phyloP scores from a whole-genome alignment of 805 yeast species.

The Schwanniomyces occidentalis region DNA sequence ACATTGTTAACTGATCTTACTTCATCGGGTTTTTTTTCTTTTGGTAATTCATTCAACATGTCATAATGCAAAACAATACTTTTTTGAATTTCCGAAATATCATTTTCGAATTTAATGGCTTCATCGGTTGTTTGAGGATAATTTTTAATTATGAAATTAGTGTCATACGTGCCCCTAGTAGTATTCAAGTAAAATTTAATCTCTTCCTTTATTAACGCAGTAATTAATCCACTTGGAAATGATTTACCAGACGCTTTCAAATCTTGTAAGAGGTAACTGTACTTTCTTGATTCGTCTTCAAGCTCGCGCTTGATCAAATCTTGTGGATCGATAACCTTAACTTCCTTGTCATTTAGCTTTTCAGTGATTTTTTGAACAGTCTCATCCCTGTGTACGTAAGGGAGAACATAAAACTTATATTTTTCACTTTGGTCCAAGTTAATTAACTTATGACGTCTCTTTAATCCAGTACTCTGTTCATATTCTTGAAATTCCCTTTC shows the following conservation, averaged over 20 bases:
- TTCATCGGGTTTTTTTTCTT: conserved; percentile 17
- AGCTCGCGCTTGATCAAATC: conserved; percentile 49
- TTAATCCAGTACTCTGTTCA: conserved; percentile 52
- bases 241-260: conserved; percentile 26
- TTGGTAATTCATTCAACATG: conserved; percentile 18
- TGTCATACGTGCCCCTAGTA: conserved; percentile 37
- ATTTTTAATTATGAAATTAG: conserved; percentile 52
- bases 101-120: conserved; percentile 72
- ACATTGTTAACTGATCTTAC: conserved; percentile 44
- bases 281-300: conserved; percentile 43
- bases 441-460: conserved; percentile 48
- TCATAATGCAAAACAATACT: conserved; percentile 38
- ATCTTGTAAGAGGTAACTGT: conserved; percentile 53
- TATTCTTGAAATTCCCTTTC: conserved; percentile 51
- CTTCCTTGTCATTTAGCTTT: conserved; percentile 18
- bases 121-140: conserved; percentile 66
- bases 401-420: conserved; percentile 43
- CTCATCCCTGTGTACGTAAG: conserved; percentile 24
- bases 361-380: conserved; percentile 19
- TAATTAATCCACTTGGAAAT: conserved; percentile 47
- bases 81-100: conserved; percentile 51
- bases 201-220: conserved; percentile 48
- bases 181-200: conserved; percentile 36
- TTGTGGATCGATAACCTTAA: conserved; percentile 51
- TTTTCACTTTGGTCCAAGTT: conserved; percentile 35